Base-by-base conservation (phyloP, 371 early-diverging fungal genomes). In the Mortierella polycephala region DNA sequence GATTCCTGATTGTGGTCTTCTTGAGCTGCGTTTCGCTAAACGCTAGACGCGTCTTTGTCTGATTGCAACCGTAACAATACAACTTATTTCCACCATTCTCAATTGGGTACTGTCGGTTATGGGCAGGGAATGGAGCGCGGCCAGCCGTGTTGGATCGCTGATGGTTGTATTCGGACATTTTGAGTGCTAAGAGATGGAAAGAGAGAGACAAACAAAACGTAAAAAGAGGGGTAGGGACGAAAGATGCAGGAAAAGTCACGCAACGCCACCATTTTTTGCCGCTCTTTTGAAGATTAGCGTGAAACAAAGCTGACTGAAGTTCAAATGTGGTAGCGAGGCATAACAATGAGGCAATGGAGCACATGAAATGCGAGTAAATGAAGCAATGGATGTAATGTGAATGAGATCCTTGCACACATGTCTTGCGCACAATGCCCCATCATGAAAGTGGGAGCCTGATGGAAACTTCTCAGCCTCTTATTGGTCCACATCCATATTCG, bases 11-110 rank as follows among this genome's bases (percentile, higher is more conserved):
- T 21, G 60, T 14, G 0, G 75, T 70, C 46, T 75, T 75, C 60
- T 70, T 75, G 37, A 75, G 53, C 49, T 75, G 75, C 11, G 70
- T 69, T 57, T 75, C 75, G 46, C 66, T 69, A 40, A 75, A 75
- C n/a, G 70, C 70, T 9, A 37, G 71, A 42, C 67, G 58, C 14
- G 66, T 58, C 63, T 67, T 75, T 16, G 12, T 58, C 45, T 65
- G 57, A 16, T 57, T 49, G 49, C 75, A 75, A 16, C 75, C 75
- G 23, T 75, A 75, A 40, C 75, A 75, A 39, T 47, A 75, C 51
- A 70, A 40, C 20, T 39, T 30, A 16, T 57, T 41, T 16, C 16
- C 41, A 12, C 67, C 63, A 18, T 54, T 37, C 7, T 55, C 42
- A 20, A 46, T 5, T 7, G 67, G 66, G 30, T 62, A 16, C 56